These are phyloP conservation scores for Xylogone sp. DNA, from an alignment of 2,329 filamentous ascomycete species.

Conservation along the genomic window DNA sequence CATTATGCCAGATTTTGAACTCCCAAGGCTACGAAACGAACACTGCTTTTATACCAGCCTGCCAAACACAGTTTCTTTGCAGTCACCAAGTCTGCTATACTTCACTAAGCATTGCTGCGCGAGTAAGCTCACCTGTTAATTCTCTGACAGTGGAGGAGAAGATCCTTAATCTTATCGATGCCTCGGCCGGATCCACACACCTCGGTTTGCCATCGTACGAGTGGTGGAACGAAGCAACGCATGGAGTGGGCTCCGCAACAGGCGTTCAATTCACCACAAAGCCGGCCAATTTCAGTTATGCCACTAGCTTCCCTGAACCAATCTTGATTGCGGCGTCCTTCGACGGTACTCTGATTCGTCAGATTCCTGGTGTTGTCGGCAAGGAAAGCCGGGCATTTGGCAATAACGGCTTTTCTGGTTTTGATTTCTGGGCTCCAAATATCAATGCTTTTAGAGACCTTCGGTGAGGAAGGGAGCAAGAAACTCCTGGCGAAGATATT, in stretches of 20 bases:
- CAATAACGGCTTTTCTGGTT: constrained; percentile 52
- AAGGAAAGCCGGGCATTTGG: constrained; percentile 62
- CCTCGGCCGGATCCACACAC: not conserved
- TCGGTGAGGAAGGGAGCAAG: constrained; percentile 55
- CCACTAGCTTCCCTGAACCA: constrained; percentile 62
- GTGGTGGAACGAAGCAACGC: constrained; percentile 58
- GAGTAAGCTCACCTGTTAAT: not conserved
- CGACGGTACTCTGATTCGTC: constrained; percentile 55
- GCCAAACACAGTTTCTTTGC: not conserved
- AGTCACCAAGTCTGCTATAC: not conserved
- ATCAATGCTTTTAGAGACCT: constrained; percentile 62
- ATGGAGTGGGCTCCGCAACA: constrained; percentile 51
- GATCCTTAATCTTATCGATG: constrained; percentile 1
- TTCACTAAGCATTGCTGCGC: not conserved
- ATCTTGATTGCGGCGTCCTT: constrained; percentile 59
- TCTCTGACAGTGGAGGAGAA: constrained; percentile 2
- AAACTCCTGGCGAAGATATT: constrained; percentile 56
- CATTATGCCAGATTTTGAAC: not conserved
- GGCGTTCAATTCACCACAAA: constrained; percentile 48
- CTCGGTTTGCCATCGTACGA: constrained; percentile 38
- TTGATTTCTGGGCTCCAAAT: constrained; percentile 62
- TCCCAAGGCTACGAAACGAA: not conserved
- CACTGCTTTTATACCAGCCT: not conserved
- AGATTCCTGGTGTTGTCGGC: constrained; percentile 48
- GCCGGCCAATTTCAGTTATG: constrained; percentile 50